These are phyloP conservation scores for Penicillium griseofulvum DNA, from an alignment of 2,329 filamentous ascomycete genomes.

Conservation along the genomic window DNA sequence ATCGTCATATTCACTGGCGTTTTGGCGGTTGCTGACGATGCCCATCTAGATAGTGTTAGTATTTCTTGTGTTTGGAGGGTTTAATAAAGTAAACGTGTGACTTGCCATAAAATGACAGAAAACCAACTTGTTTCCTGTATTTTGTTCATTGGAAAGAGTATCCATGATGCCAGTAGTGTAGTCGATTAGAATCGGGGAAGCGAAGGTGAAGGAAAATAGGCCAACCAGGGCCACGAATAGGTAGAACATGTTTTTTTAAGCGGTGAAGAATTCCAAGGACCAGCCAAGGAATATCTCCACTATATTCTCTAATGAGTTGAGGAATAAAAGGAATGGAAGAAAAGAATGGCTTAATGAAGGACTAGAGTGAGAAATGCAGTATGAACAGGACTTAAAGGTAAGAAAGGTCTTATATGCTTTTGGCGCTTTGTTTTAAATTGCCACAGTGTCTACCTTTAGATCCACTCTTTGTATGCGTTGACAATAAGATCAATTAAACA, in stretches of 20 bases:
- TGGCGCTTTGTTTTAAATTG: background rate
- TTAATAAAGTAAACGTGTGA: background rate
- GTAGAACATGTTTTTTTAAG: slow-evolving; percentile 1
- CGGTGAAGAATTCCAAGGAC: slow-evolving; percentile 1
- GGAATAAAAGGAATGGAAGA: background rate
- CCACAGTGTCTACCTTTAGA: background rate
- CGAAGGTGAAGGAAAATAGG: slow-evolving; percentile 14
- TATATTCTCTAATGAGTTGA: background rate
- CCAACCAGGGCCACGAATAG: slow-evolving; percentile 19
- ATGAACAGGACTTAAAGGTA: background rate
- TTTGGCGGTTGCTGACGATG: slow-evolving; percentile 45
- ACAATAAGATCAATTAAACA: background rate
- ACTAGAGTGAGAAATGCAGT: background rate
- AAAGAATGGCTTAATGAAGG: background rate
- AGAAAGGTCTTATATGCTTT: background rate
- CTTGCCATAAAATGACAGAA: slow-evolving; percentile 48
- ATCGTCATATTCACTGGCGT: slow-evolving; percentile 47
- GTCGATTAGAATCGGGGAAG: slow-evolving; percentile 13
- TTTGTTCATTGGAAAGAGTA: background rate
- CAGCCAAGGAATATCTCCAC: slow-evolving; percentile 6
- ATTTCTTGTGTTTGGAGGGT: background rate
- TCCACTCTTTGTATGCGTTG: background rate
- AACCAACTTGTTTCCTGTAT: slow-evolving; percentile 31
- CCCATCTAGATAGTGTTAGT: slow-evolving; percentile 39
- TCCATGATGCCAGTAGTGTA: background rate